Evolutionary conservation across 352 stramenopile species (phyloP), one percentile per base, ranked within the genome.

Genomic region (Lagenidium giganteum): DNA sequence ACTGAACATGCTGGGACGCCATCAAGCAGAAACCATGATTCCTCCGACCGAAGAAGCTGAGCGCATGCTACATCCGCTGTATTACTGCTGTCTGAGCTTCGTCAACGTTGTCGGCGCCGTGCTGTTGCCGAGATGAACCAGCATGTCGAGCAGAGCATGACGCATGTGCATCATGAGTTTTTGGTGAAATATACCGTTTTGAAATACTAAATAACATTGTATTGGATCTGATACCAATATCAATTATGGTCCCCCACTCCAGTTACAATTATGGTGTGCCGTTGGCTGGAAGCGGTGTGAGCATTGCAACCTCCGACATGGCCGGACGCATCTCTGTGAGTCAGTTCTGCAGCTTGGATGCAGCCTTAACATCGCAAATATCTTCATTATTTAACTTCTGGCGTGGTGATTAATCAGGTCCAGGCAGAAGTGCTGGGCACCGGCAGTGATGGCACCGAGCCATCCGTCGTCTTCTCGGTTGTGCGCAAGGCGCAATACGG

Each of bases 21-120:
- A 87, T 29, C 67, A 86, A 36, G 65, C 67, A 53, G 3, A 58
- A 35, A 60, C 55, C n/a, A 54, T 72, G 22, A 56, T 83, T 33
- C 61, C 54, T 3, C 64, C 49, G 39, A 71, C 83, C 51, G 43
- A 70, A 14, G 55, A 64, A 29, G 37, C 32, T 14, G 31, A 55
- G 2, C 13, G 30, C n/a, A 33, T 36, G 13, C 9, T 34, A 3
- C 34, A 29, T n/a, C 57, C 61, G 24, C 61, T 71, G 13, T 92
- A 86, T 45, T 92, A 87, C 42, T 81, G 68, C 46, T 92, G 79
- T 24, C 67, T 92, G 32, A 92, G 74, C 48, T 87, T 85, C 59
- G 63, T 89, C 37, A 63, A 67, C 30, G 69, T 53, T 12, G 16
- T 41, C 8, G 51, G 51, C 0, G 33, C 42, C 11, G 14, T 9